These are phyloP conservation scores for Trichoderma atrobrunneum DNA, from an alignment of 2,329 filamentous ascomycete genomes.

Conservation along the genomic window DNA sequence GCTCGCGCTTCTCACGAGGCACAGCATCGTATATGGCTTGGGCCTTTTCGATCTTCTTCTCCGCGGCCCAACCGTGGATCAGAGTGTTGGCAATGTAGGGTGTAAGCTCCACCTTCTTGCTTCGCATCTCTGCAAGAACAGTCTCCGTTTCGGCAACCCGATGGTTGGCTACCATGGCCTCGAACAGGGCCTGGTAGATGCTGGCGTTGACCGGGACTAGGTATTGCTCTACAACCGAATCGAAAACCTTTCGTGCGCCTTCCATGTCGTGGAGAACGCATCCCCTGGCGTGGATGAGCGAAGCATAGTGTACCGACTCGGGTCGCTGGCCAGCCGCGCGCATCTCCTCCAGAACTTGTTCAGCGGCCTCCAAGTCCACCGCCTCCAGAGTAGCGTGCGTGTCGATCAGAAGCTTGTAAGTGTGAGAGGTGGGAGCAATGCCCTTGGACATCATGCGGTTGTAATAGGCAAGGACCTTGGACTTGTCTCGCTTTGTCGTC, in stretches of 20 bases:
- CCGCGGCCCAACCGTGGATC: constrained; percentile 92
- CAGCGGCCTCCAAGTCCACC: constrained; percentile 81
- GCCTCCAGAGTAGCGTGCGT: constrained; percentile 93
- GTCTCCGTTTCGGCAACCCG: constrained; percentile 72
- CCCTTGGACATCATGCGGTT: constrained; percentile 85
- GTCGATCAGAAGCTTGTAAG: constrained; percentile 95
- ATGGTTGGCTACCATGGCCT: constrained; percentile 95
- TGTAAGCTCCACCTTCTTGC: constrained; percentile 75
- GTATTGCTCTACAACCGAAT: constrained; percentile 68
- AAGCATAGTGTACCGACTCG: constrained; percentile 93
- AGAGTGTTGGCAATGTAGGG: constrained; percentile 98
- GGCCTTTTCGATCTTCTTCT: constrained; percentile 76
- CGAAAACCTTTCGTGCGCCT: constrained; percentile 77
- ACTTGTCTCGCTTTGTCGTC: constrained; percentile 92
- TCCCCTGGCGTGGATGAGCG: constrained; percentile 91
- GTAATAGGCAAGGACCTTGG: constrained; percentile 91
- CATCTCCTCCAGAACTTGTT: constrained; percentile 78
- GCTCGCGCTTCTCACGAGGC: constrained; percentile 75
- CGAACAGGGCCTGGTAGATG: constrained; percentile 94
- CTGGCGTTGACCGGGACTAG: constrained; percentile 73
- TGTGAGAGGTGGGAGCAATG: constrained; percentile 91
- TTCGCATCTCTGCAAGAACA: constrained; percentile 72
- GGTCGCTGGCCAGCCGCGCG: constrained; percentile 69
- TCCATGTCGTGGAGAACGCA: constrained; percentile 91
- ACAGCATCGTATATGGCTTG: constrained; percentile 78